Evolutionary conservation across 805 yeast genomes (phyloP), one percentile per base, ranked within the genome.

Genomic region (Kodamaea fukazawae): DNA sequence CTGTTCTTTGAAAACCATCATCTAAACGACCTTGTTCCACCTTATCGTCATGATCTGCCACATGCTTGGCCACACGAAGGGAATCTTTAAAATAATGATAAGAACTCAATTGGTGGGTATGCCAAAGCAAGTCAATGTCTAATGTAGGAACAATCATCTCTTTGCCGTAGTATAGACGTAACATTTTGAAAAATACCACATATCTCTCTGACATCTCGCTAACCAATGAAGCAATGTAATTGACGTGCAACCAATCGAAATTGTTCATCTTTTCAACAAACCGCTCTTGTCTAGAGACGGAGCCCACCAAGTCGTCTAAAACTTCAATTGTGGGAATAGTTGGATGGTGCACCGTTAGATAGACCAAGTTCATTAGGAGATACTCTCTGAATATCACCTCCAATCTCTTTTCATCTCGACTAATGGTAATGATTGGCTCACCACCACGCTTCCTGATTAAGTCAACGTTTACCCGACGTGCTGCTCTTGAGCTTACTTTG

Each of bases 111-210:
- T 54, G 60, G 38, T 59, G 61, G 3, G 64, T 59, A 32, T 52
- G 60, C 64, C 64, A 57, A 3, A 57, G 29, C 30, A 59, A 43
- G 29, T 58, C 61, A 20, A 59, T 54, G 29, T 59, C 63, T 33
- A 59, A 44, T 2, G 61, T 56, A 1, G 64, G 63, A 1, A 57
- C 56, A 15, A 48, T 30, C 44, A 40, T 46, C 11, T 28, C 11
- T 4, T 13, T 31, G 2, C 18, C 29, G 23, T 32, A 41, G 23
- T 28, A 14, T 2, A 9, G 3, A 2, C 38, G 31, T 7, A 46
- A 29, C 15, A 44, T 16, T 13, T 29, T 18, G 34, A 42, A 44
- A 30, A 57, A 58, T 7, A 50, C 43, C 7, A 38, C 9, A 36
- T 58, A 58, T 34, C 63, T 52, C 12, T 41, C 37, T n/a, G 52